Evolutionary conservation across 2,329 filamentous ascomycete genomes (phyloP), one percentile per base, ranked within the genome.

Genomic region (Sclerotiophoma versabilis): DNA sequence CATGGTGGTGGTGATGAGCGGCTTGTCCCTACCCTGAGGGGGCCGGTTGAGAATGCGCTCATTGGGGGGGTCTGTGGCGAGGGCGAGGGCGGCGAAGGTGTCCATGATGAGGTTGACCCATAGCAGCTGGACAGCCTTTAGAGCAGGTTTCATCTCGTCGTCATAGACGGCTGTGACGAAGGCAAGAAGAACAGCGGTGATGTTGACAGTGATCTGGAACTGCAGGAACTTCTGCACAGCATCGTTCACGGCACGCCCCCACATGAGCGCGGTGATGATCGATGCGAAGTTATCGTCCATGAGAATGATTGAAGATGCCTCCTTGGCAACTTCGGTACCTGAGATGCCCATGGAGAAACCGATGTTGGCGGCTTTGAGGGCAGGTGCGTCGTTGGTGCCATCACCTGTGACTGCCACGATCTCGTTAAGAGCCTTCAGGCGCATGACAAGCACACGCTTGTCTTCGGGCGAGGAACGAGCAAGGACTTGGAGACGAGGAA

Each of bases 81-180:
- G 82, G 2, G 93, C 93, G 6, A 95, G 98, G 26, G 95, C 93
- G 26, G 93, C 95, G 42, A 98, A 87, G 75, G 93, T 93, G 69
- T 98, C 95, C 44, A 95, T 98, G 63, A 98, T 93, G 44, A 98
- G 83, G 77, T 98, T 98, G 66, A 98, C 93, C 93, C 95, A 98
- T 41, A 98, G 86, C 22, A 98, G 86, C 79, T 98, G 95, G 36
- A 98, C 95, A 0, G 93, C 93, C 49, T 96, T 92, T 52, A 98
- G 83, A 60, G 92, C 95, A 76, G 98, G 93, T 22, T 92, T 92
- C 91, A 97, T 96, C n/a, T 65, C 49, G 1, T 50, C 42, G 62
- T 93, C 93, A 46, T 96, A 83, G 5, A 93, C 92, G n/a, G 95
- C 93, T 10, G 93, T 97, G 66, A 98, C 78, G 83, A 98, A 98